Conservation (phyloP, 78 protist species). For the Dictyostelium intermedium region DNA sequence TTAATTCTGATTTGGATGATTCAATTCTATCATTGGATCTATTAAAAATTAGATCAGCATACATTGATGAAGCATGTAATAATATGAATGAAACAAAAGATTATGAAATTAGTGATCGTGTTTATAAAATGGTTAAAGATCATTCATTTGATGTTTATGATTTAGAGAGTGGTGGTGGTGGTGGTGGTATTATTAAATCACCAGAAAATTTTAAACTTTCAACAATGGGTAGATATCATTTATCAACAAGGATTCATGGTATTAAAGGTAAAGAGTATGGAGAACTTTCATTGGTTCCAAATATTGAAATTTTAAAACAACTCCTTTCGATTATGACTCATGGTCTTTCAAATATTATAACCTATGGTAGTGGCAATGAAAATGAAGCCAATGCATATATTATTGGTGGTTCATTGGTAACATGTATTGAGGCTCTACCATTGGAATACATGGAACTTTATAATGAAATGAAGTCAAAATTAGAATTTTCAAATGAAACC, state of each 20-base stretch:
- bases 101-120: not conserved
- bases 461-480: not conserved
- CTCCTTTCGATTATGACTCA: not conserved
- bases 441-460: not conserved
- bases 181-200: too few species aligned
- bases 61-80: not conserved
- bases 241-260: not conserved
- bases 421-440: constrained; percentile 11
- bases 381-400: not conserved
- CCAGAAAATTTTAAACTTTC: not conserved
- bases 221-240: not conserved
- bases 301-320: not conserved
- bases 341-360: not conserved
- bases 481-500: not conserved
- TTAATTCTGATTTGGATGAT: not conserved
- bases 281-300: not conserved
- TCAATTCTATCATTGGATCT: not conserved
- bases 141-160: not conserved
- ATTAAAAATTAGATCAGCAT: not conserved
- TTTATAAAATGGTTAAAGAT: not conserved
- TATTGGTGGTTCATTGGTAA: not conserved
- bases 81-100: not conserved
- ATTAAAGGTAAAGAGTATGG: not conserved
- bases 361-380: not conserved
- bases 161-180: not conserved